Evolutionary conservation across 116 monocot genomes (phyloP).

Genomic region (Posidonia oceanica): DNA sequence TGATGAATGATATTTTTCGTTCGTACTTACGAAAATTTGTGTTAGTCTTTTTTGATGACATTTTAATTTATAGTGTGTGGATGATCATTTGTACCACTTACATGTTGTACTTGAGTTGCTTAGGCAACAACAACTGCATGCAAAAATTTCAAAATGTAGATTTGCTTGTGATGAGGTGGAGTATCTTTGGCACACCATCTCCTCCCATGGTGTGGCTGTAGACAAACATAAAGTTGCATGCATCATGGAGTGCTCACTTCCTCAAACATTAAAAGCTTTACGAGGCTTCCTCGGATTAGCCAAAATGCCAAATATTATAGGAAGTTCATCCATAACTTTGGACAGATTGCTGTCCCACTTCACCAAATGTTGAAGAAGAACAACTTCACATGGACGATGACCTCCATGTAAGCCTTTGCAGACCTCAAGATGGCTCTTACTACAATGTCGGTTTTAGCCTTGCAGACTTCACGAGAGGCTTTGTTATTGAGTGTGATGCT

Average conservation of each 20-base stretch:
- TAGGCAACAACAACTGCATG: neutral
- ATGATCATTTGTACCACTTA: neutral
- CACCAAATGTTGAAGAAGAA: neutral
- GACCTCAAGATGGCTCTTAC: neutral
- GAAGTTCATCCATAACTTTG: neutral
- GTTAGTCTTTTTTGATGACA: neutral
- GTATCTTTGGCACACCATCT: neutral
- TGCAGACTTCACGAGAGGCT: neutral
- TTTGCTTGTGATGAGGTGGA: neutral
- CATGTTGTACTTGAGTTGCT: neutral
- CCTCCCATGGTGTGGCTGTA: neutral
- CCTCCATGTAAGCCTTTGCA: neutral
- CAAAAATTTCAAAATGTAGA: neutral
- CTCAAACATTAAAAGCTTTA: neutral
- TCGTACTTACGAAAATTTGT: neutral
- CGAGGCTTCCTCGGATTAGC: neutral
- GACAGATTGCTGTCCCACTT: neutral
- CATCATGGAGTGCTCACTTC: neutral
- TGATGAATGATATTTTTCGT: neutral
- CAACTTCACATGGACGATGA: neutral
- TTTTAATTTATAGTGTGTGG: neutral
- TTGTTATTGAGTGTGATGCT: neutral
- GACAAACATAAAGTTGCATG: neutral
- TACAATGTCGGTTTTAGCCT: neutral
- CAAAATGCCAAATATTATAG: neutral